A percentile compares a stretch with the other conserved stretches of the same genome.
phyloP scores from a whole-genome alignment of 257 asterid species.

The Nicotiana benthamiana region DNA sequence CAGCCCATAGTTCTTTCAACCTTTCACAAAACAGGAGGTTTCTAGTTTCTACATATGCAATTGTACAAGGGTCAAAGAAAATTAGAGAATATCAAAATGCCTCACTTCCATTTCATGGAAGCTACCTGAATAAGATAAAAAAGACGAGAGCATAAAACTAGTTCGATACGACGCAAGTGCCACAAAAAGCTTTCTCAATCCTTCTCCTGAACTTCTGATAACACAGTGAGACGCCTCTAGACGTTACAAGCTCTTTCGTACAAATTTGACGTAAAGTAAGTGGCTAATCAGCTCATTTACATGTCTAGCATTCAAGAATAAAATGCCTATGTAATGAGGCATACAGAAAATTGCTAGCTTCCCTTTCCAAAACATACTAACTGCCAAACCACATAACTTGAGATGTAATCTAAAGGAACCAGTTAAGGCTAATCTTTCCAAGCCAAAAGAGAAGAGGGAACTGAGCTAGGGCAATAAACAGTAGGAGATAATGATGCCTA shows the following conservation, averaged over 20 bases:
- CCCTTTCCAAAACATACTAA: not conserved
- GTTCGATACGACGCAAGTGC: not conserved
- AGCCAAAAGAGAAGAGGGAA: constrained; percentile 28
- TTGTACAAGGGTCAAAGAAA: not conserved
- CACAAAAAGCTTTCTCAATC: not conserved
- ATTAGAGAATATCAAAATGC: not conserved
- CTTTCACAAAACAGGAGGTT: not conserved
- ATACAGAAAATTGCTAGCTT: not conserved
- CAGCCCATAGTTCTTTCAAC: not conserved
- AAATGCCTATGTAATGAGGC: not conserved
- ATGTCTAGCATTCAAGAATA: not conserved
- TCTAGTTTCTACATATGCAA: not conserved
- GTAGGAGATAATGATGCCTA: constrained; percentile 27
- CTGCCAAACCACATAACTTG: not conserved
- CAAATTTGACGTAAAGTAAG: not conserved
- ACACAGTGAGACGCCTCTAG: not conserved
- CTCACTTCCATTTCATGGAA: not conserved
- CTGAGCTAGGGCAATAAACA: constrained; percentile 33
- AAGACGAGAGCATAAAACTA: not conserved
- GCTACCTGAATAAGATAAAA: not conserved
- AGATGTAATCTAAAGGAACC: constrained; percentile 17
- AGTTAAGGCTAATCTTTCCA: constrained; percentile 25
- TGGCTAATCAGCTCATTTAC: not conserved
- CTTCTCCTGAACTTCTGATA: not conserved
- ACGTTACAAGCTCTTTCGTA: not conserved